Evolutionary conservation across 2,329 filamentous ascomycete genomes (phyloP).

Genomic region (Epichloe glyceriae): DNA sequence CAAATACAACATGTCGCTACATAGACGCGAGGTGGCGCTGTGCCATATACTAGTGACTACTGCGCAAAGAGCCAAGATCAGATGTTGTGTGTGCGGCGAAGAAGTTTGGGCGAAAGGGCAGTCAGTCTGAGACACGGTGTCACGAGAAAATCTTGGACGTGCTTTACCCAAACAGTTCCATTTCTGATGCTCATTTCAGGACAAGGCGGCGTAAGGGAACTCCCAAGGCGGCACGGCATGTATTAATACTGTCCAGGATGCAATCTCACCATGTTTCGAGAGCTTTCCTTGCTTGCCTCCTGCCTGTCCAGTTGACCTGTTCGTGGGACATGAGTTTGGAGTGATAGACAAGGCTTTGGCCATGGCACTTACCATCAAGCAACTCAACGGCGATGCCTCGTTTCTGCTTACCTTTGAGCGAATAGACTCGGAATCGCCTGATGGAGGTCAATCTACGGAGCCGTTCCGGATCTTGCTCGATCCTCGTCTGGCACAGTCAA

Average conservation of each 20-base stretch:
- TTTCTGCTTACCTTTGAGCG: constrained; percentile 53
- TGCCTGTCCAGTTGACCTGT: not conserved
- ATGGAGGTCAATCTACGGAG: constrained; percentile 12
- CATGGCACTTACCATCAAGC: constrained; percentile 52
- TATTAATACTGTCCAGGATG: not conserved
- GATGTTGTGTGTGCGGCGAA: too few relatives aligned
- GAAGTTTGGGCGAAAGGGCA: not conserved
- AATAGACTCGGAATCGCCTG: constrained; percentile 18
- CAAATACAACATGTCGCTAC: too few relatives aligned
- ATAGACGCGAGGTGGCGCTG: too few relatives aligned
- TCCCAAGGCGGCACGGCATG: not conserved
- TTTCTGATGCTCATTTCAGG: not conserved
- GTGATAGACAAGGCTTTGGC: not conserved
- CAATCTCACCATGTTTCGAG: not conserved
- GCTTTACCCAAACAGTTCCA: not conserved
- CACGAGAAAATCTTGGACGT: not conserved
- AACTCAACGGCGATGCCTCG: constrained; percentile 51
- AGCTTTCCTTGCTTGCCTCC: not conserved
- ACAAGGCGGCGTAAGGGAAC: too few relatives aligned
- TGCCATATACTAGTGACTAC: too few relatives aligned
- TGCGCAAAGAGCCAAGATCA: too few relatives aligned
- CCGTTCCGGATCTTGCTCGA: constrained; percentile 58
- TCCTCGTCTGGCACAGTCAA: constrained; percentile 51
- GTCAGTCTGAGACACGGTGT: not conserved
- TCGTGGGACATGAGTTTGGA: not conserved